A percentile compares a stretch with the other conserved stretches of the same genome.
Evolutionary conservation across 768 basidiomycete species (phyloP).

Genomic region (Lentinula aciculospora): DNA sequence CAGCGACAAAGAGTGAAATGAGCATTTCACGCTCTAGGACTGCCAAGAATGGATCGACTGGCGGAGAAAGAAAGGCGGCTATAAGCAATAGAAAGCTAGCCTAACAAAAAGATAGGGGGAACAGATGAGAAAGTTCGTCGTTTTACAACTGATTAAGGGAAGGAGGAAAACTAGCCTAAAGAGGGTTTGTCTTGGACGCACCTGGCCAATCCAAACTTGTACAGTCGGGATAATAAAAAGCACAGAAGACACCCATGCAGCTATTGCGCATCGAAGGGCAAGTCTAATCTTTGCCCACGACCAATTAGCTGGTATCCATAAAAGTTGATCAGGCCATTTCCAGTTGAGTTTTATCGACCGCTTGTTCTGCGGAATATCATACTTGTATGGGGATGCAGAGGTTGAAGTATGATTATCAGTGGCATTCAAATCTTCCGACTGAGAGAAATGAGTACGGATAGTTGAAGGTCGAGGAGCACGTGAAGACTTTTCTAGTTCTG

Average conservation of each 20-base stretch:
- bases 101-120: background rate
- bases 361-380: background rate
- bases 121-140: background rate
- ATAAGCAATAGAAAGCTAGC: slow-evolving; percentile 2
- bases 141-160: slow-evolving; percentile 41
- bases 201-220: slow-evolving; percentile 51
- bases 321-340: background rate
- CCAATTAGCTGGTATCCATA: slow-evolving; percentile 55
- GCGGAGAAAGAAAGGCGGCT: slow-evolving; percentile 66
- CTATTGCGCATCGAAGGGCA: slow-evolving; percentile 53
- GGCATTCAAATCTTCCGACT: background rate
- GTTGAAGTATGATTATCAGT: background rate
- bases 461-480: background rate
- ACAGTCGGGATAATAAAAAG: slow-evolving; percentile 53
- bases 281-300: slow-evolving; percentile 51
- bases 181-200: slow-evolving; percentile 17
- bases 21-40: slow-evolving; percentile 62
- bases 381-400: background rate
- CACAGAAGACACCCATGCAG: slow-evolving; percentile 56
- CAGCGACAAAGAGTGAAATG: slow-evolving; percentile 40
- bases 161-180: slow-evolving; percentile 61
- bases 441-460: background rate
- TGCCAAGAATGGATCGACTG: slow-evolving; percentile 60
- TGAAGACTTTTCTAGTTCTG: background rate
- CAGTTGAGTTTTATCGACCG: background rate